Evolutionary conservation across 768 basidiomycete genomes (phyloP).

Genomic region (Suillus placidus): DNA sequence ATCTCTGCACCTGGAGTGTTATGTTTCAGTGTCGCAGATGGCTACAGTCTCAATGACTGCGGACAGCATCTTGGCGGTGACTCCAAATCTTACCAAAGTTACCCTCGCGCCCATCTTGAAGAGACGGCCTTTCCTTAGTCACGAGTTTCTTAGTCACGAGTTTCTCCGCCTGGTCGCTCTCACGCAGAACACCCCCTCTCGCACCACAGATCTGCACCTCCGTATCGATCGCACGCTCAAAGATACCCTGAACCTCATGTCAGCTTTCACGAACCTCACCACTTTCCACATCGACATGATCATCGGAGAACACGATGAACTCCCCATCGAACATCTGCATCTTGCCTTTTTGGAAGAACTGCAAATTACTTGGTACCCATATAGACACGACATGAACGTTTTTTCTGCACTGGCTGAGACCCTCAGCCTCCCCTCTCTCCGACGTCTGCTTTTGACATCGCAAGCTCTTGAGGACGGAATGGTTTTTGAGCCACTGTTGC

Average conservation of each 20-base stretch:
- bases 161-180: background rate
- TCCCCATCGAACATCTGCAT: background rate
- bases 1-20: background rate
- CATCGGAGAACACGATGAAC: background rate
- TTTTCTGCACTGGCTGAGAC: background rate
- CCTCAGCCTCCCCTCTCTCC: slow-evolving; percentile 1
- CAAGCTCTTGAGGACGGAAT: background rate
- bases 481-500: background rate
- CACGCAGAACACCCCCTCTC: background rate
- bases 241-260: background rate
- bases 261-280: background rate
- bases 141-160: background rate
- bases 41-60: background rate
- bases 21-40: background rate
- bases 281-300: background rate
- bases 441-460: background rate
- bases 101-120: background rate
- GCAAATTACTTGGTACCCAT: background rate
- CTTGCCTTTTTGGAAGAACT: slow-evolving; percentile 2
- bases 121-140: background rate
- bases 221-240: background rate
- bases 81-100: background rate
- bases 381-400: background rate
- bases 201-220: background rate
- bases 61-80: background rate